Evolutionary conservation across 1,284 basidiomycete genomes (phyloP).

Genomic region (Apiotrichum veenhuisii): DNA sequence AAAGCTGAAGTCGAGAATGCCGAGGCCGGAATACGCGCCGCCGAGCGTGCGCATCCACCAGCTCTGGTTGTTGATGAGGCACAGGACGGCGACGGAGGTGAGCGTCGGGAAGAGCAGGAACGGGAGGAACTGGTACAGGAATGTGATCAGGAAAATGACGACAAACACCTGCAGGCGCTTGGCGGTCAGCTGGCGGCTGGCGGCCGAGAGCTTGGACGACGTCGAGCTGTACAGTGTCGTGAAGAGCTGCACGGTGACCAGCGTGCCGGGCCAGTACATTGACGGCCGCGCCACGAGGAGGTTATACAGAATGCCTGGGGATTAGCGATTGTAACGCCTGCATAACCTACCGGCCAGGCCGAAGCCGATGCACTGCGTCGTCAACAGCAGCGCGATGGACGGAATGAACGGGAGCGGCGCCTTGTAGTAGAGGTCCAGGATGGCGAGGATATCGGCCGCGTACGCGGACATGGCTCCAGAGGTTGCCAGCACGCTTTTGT

Average conservation of each 20-base stretch:
- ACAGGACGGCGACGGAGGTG: slow-evolving; percentile 53
- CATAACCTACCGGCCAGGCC: slow-evolving; percentile 52
- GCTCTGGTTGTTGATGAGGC: slow-evolving; percentile 50
- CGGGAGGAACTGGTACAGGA: slow-evolving; percentile 53
- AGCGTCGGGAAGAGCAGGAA: slow-evolving; percentile 53
- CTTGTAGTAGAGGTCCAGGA: slow-evolving; percentile 51
- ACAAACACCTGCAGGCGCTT: slow-evolving; percentile 51
- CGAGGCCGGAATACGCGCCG: slow-evolving; percentile 54
- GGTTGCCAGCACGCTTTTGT: slow-evolving; percentile 52
- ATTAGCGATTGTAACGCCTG: background rate
- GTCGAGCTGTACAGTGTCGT: slow-evolving; percentile 51
- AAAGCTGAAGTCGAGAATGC: slow-evolving; percentile 52
- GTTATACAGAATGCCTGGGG: slow-evolving; percentile 46
- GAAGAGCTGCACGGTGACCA: slow-evolving; percentile 54
- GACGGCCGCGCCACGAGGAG: slow-evolving; percentile 45
- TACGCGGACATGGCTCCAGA: slow-evolving; percentile 51
- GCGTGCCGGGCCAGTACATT: slow-evolving; percentile 52
- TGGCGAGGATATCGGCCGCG: slow-evolving; percentile 52
- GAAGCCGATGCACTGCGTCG: slow-evolving; percentile 56
- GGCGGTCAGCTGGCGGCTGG: slow-evolving; percentile 37
- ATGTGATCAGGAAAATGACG: slow-evolving; percentile 48
- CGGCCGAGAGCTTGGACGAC: slow-evolving; percentile 11
- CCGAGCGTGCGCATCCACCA: slow-evolving; percentile 51
- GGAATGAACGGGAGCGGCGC: slow-evolving; percentile 43
- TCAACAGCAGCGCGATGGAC: slow-evolving; percentile 56